Conservation (phyloP, 129 eudicot species). For the Artemisia annua region DNA sequence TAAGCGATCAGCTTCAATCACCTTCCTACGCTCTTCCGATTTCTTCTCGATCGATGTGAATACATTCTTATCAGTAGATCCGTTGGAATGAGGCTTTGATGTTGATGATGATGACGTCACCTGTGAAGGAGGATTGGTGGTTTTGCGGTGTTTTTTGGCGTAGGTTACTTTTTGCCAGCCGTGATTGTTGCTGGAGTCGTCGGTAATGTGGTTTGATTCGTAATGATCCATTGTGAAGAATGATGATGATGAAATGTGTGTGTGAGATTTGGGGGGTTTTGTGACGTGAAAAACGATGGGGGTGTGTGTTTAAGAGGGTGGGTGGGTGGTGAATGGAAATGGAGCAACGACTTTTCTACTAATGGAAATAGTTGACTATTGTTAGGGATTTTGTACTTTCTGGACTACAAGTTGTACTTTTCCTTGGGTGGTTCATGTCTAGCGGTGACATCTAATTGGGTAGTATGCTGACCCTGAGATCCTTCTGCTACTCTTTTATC, state of each 20-base stretch:
- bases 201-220: constrained; percentile 18
- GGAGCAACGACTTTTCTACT: too few species aligned
- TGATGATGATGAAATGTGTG: neutral
- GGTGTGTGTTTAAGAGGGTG: too few species aligned
- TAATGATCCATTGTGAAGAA: constrained; percentile 51
- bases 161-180: constrained; percentile 97
- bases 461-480: too few species aligned
- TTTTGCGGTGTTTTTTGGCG: constrained; percentile 58
- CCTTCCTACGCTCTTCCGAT: constrained; percentile 79
- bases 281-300: too few species aligned
- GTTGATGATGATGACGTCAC: constrained; percentile 27
- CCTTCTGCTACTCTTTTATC: too few species aligned
- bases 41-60: constrained; percentile 74
- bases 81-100: constrained; percentile 39
- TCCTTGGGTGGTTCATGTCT: too few species aligned
- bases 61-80: constrained; percentile 51
- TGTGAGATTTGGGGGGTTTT: too few species aligned
- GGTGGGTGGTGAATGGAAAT: too few species aligned
- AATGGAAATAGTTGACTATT: too few species aligned
- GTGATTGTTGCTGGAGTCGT: constrained; percentile 42
- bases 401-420: too few species aligned
- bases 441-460: too few species aligned
- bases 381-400: too few species aligned
- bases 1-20: constrained; percentile 65
- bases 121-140: neutral